A percentile compares a stretch with the other conserved stretches of the same genome.
These are phyloP conservation scores for Hericium erinaceus DNA, from an alignment of 768 basidiomycete genomes.

Conservation along the genomic window DNA sequence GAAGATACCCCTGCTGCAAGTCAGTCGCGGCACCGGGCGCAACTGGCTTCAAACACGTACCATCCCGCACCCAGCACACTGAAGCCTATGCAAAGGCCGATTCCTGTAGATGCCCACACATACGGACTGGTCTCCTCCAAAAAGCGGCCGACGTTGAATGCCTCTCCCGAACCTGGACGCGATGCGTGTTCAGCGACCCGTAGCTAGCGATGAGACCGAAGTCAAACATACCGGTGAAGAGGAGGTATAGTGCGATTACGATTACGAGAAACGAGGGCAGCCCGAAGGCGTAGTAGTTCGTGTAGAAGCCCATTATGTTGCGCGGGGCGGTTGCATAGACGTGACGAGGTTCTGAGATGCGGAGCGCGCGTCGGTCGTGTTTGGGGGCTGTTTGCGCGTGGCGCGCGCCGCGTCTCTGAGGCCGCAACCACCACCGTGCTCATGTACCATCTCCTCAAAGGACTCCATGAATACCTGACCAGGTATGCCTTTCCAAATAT, in stretches of 20 bases:
- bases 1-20: constrained; percentile 82
- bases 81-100: constrained; percentile 87
- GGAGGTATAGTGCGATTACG: constrained; percentile 72
- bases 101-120: constrained; percentile 84
- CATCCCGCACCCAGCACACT: constrained; percentile 94
- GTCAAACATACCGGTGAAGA: constrained; percentile 65
- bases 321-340: constrained; percentile 2
- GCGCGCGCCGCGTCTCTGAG: neutral
- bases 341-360: neutral
- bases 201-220: neutral
- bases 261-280: constrained; percentile 54
- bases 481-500: constrained; percentile 32
- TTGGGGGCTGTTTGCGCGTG: neutral
- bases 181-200: constrained; percentile 1
- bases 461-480: constrained; percentile 84
- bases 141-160: constrained; percentile 91
- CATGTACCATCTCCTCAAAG: constrained; percentile 94
- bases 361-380: neutral
- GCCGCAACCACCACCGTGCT: constrained; percentile 10
- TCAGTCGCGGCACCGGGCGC: neutral
- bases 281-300: constrained; percentile 55
- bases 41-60: constrained; percentile 35
- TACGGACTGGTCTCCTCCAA: constrained; percentile 92
- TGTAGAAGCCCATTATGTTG: constrained; percentile 23
- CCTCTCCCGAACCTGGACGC: constrained; percentile 67